phyloP scores from a whole-genome alignment of 2,329 filamentous ascomycete genomes.

The Fusarium pseudograminearum region DNA sequence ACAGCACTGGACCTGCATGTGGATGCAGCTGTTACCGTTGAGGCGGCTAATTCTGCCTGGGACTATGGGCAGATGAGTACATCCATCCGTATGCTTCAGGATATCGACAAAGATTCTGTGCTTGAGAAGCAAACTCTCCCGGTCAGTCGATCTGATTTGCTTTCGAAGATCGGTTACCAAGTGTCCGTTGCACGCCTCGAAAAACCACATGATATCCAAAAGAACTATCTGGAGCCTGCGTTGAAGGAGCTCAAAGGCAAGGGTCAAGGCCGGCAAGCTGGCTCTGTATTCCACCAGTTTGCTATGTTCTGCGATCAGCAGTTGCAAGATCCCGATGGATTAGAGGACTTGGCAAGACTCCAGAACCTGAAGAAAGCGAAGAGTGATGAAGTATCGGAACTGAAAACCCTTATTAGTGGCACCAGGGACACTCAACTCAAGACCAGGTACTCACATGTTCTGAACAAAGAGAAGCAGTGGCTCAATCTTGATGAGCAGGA shows the following conservation, averaged over 20 bases:
- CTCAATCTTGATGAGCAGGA: conserved; percentile 91
- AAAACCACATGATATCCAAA: conserved; percentile 90
- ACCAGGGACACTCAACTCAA: conserved; percentile 65
- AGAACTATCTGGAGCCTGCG: conserved; percentile 85
- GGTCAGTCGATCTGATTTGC: conserved; percentile 80
- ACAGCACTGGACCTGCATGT: conserved; percentile 78
- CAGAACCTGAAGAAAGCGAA: conserved; percentile 84
- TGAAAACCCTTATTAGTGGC: conserved; percentile 70
- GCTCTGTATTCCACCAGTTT: conserved; percentile 93
- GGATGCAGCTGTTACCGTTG: conserved; percentile 80
- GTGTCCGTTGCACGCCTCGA: conserved; percentile 91
- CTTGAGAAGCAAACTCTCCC: conserved; percentile 76
- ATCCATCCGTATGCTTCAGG: conserved; percentile 89
- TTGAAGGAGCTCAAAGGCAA: conserved; percentile 82
- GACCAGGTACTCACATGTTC: conserved; percentile 68
- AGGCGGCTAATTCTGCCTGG: conserved; percentile 92
- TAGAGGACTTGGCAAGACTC: conserved; percentile 86
- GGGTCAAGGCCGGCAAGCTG: conserved; percentile 77
- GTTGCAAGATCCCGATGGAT: conserved; percentile 83
- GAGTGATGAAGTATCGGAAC: conserved; percentile 80
- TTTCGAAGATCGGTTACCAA: conserved; percentile 89
- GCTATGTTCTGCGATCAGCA: conserved; percentile 96
- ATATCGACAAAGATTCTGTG: conserved; percentile 70
- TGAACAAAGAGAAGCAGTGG: conserved; percentile 85
- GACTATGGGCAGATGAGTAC: conserved; percentile 90